Evolutionary conservation across 2,329 filamentous ascomycete species (phyloP), one percentile per base, ranked within the genome.

Genomic region (Arthrocladium fulminans): DNA sequence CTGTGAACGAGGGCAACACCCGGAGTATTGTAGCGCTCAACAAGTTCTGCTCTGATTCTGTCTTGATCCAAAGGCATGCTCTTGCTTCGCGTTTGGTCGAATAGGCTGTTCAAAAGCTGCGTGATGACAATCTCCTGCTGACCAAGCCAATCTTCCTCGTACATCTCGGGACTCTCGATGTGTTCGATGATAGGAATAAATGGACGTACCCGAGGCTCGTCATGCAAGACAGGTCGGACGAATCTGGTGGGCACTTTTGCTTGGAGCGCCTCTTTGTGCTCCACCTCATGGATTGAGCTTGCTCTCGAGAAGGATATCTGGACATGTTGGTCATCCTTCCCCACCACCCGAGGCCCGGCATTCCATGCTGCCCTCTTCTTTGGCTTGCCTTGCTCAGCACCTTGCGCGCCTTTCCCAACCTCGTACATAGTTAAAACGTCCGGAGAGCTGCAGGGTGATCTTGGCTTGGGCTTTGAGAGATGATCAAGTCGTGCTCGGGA

Each of bases 81-180:
- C 4, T 30, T 23, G 10, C n/a, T 19, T 50, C 30, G 20, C 13
- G 55, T 46, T 23, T 53, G 38, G 3, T 25, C 46, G 55, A 80
- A 77, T 41, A 81, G 63, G 12, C 67, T 66, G 59, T 83, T 83
- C 40, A 78, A 61, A 5, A 82, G 65, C 57, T 81, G 78, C 0
- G 77, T 77, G 38, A 83, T 73, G 30, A 76, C 73, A 19, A 75
- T 65, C 58, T 83, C 79, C 57, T 83, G 79, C 51, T 81, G 74
- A 10, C 67, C 69, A 30, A 83, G 72, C 79, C 79, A 83, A 48
- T 74, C 69, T 39, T 81, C 77, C 57, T 82, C 78, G 59, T 81
- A 81, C 54, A 83, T 67, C 46, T 74, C 69, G n/a, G 77, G 70
- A 41, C 73, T 72, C 2, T 67, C 63, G 22, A 82, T 66, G 54